phyloP scores from a whole-genome alignment of 2,329 filamentous ascomycete genomes.

The Trichoderma sp. region DNA sequence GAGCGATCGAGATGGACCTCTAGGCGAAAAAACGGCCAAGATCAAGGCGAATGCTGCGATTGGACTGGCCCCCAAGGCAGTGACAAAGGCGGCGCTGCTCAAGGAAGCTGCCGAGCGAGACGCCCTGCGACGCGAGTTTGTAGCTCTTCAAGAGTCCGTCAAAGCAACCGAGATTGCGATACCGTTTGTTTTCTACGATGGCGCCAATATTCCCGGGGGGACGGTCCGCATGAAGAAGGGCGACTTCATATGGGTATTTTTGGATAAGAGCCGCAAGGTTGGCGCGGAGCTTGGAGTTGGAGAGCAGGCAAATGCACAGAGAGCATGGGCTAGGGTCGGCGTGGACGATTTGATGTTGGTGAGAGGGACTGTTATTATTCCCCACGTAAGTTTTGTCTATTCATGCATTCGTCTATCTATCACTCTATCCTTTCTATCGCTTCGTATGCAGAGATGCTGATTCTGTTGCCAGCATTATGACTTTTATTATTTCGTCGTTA shows the following conservation, averaged over 20 bases:
- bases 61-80: conserved; percentile 62
- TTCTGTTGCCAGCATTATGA: conserved; percentile 73
- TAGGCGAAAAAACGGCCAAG: conserved; percentile 40
- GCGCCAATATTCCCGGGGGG: conserved; percentile 82
- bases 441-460: conserved; percentile 4
- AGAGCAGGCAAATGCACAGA: conserved; percentile 60
- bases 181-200: conserved; percentile 96
- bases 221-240: conserved; percentile 87
- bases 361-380: conserved; percentile 83
- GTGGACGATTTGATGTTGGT: conserved; percentile 96
- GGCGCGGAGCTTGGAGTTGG: conserved; percentile 79
- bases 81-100: conserved; percentile 70
- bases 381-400: conserved; percentile 66
- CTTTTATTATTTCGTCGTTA: conserved; percentile 95
- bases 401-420: conserved; percentile 8
- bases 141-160: conserved; percentile 77
- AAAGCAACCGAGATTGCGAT: conserved; percentile 86
- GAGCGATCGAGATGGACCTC: conserved; percentile 18
- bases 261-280: conserved; percentile 87
- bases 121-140: conserved; percentile 76
- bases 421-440: not conserved
- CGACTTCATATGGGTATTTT: conserved; percentile 86
- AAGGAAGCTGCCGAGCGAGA: conserved; percentile 78
- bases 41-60: conserved; percentile 62
- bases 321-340: conserved; percentile 88